phyloP scores from a whole-genome alignment of 306 rosid species.

The Vachellia collinsii region DNA sequence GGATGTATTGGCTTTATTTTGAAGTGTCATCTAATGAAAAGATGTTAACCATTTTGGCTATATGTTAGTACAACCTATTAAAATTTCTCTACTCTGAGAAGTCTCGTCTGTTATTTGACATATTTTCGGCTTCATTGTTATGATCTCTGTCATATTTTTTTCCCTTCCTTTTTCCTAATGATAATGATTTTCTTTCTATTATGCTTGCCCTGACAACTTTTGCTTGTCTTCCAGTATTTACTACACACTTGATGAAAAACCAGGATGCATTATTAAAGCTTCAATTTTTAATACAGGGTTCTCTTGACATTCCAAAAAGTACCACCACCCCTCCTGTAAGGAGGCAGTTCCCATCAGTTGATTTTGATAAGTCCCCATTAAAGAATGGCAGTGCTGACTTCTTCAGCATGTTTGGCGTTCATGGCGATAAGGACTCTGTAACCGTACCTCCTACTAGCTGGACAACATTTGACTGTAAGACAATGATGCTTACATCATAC shows the following conservation, averaged over 20 bases:
- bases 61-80: background rate
- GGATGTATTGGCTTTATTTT: background rate
- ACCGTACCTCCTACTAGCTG: slow-evolving; percentile 56
- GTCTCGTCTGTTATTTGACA: background rate
- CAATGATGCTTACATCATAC: slow-evolving; percentile 18
- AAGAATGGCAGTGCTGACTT: slow-evolving; percentile 48
- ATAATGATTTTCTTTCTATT: background rate
- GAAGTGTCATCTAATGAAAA: background rate
- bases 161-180: background rate
- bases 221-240: slow-evolving; percentile 3
- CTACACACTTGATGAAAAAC: background rate
- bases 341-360: slow-evolving; percentile 48
- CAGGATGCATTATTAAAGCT: slow-evolving; percentile 9
- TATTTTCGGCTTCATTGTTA: background rate
- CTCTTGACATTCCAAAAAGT: slow-evolving; percentile 47
- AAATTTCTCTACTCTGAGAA: background rate
- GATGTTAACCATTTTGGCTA: background rate
- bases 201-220: background rate
- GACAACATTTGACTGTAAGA: slow-evolving; percentile 87
- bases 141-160: background rate
- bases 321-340: slow-evolving; percentile 36
- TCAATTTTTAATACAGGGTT: slow-evolving; percentile 47
- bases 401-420: slow-evolving; percentile 43
- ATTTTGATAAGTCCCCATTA: slow-evolving; percentile 36
- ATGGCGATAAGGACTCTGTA: slow-evolving; percentile 42